Conservation (phyloP, 257 asterid genomes). For the Fraxinus excelsior region DNA sequence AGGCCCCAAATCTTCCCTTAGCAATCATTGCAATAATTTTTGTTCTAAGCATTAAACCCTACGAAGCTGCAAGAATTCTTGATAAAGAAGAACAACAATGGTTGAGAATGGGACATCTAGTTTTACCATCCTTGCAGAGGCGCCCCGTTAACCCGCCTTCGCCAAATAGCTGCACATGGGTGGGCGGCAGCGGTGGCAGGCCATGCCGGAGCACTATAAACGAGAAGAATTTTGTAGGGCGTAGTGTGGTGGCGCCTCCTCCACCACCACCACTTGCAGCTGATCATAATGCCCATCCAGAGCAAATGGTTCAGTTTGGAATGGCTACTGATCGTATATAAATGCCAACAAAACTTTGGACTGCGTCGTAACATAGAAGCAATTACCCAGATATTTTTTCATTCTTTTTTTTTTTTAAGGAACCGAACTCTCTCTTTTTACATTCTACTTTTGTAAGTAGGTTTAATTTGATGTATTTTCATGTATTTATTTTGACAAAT, state of each 20-base stretch:
- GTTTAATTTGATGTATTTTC: not conserved
- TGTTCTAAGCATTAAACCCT: constrained; percentile 23
- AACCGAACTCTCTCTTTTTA: constrained; percentile 4
- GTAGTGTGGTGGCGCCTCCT: constrained; percentile 3
- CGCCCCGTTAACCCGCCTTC: constrained; percentile 31
- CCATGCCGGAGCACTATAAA: constrained; percentile 44
- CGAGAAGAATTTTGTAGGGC: constrained; percentile 33
- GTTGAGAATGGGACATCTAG: constrained; percentile 18
- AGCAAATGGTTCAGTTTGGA: constrained; percentile 33
- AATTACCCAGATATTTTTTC: not conserved
- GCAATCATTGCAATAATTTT: constrained; percentile 19
- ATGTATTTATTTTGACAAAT: constrained; percentile 6
- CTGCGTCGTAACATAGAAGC: not conserved
- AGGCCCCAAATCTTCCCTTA: constrained; percentile 7
- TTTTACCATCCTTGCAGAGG: constrained; percentile 35
- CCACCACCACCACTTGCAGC: constrained; percentile 20
- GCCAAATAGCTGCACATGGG: constrained; percentile 45
- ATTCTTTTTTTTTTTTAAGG: not conserved
- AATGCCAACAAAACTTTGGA: not conserved
- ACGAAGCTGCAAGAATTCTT: constrained; percentile 43
- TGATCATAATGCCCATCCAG: constrained; percentile 22
- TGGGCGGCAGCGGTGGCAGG: constrained; percentile 28
- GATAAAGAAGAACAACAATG: constrained; percentile 25
- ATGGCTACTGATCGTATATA: constrained; percentile 27
- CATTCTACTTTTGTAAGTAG: constrained; percentile 1